Evolutionary conservation across 2,329 filamentous ascomycete genomes (phyloP), one percentile per base, ranked within the genome.

Genomic region (Lasiodiplodia sp.): DNA sequence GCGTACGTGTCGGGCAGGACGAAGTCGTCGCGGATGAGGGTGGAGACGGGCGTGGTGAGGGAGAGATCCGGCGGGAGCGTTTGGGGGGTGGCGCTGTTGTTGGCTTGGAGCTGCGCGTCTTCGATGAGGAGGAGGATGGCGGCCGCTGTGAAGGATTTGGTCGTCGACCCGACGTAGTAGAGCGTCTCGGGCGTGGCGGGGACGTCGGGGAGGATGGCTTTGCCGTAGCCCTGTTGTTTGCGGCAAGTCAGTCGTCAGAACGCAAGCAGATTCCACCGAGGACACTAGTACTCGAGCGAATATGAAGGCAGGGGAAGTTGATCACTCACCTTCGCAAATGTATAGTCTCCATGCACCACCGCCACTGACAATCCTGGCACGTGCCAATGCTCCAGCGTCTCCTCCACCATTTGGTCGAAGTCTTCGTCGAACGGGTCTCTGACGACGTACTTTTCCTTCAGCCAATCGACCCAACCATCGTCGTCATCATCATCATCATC

Each of bases 331-430:
- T 83, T 69, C 71, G 77, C 69, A 47, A 69, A 82, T 7, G 79
- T 81, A 4, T 81, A 70, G 14, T 84, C 76, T 2, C 81, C 81
- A 69, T 86, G 81, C 16, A 86, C 75, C 25, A 87, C 78, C 0
- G 82, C 83, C 23, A 87, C 78, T 2, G 85, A 79, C 6, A 87
- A 66, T 0, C 84, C 86, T 1, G 85, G 85, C 8, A 86, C 82
- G 65, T 84, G 80, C 80, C 80, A 86, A 55, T 78, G 70, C 7
- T 79, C 70, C 40, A 84, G 75, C 2, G 77, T 71, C 4, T 74
- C 71, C 23, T 76, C 69, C 5, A 80, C 72, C 37, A 72, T 69
- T 6, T 47, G 49, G 14, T 71, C 71, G 44, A 73, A 73, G 2
- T 67, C 44, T 11, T 56, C 51, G 16, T 68, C 66, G 16, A 68